Evolutionary conservation across 2,329 filamentous ascomycete genomes (phyloP).

Genomic region (Torrubiellomyces zombiae): DNA sequence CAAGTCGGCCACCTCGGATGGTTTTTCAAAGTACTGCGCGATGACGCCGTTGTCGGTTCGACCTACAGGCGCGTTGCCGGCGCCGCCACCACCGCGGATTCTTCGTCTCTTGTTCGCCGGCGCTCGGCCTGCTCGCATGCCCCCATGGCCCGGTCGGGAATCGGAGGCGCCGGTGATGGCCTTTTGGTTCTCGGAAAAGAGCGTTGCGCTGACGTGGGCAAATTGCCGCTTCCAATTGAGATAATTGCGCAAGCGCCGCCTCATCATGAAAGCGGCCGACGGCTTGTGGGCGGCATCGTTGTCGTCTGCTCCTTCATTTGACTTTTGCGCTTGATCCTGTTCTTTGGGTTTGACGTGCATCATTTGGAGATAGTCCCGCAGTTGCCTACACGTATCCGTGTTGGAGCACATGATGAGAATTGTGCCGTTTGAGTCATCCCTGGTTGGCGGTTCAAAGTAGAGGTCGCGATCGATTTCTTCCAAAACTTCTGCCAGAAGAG

Average conservation of each 20-base stretch:
- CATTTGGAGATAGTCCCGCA: constrained; percentile 79
- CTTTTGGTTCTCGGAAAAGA: constrained; percentile 69
- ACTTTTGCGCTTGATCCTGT: constrained; percentile 15
- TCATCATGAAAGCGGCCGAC: constrained; percentile 79
- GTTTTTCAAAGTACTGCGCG: constrained; percentile 64
- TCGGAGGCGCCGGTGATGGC: constrained; percentile 52
- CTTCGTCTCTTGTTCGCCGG: constrained; percentile 77
- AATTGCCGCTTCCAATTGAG: constrained; percentile 84
- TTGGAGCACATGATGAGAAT: constrained; percentile 94
- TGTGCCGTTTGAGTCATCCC: constrained; percentile 77
- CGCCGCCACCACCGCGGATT: constrained; percentile 58
- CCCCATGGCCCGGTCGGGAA: constrained; percentile 25
- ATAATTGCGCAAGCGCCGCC: constrained; percentile 71
- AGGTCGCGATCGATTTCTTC: constrained; percentile 86
- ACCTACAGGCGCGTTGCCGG: constrained; percentile 37
- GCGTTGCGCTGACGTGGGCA: constrained; percentile 60
- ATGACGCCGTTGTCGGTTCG: constrained; percentile 60
- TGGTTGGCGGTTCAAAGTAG: constrained; percentile 61
- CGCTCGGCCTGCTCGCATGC: constrained; percentile 38
- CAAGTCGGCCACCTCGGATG: constrained; percentile 63
- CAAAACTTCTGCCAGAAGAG: constrained; percentile 70
- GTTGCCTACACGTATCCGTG: constrained; percentile 66
- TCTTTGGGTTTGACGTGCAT: constrained; percentile 58
- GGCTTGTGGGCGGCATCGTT: constrained; percentile 46
- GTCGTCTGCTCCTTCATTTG: constrained; percentile 30